Base-by-base conservation (phyloP, 2,329 filamentous ascomycete species). In the Hypoxylon sp. region DNA sequence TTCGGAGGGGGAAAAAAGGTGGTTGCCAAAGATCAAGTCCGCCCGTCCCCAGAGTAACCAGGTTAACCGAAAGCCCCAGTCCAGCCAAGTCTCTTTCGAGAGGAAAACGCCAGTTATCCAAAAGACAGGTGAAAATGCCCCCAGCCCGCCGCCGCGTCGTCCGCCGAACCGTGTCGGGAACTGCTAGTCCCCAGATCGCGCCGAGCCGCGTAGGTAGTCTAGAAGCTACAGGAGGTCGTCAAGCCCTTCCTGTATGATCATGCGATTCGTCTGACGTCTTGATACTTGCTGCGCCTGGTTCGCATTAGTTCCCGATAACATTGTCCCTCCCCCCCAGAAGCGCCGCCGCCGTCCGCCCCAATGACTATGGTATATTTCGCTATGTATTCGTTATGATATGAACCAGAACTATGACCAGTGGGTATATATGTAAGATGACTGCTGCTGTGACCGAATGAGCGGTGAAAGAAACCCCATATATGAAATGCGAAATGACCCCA, bases 351-450 rank as follows among this genome's bases (percentile, higher is more conserved):
- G 28, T 50, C 59, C 51, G 28, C 36, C 53, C 46, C 28, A 65
- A 64, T 55, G 62, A 63, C 56, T 55, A 49, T 63, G 68, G 59
- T 70, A 64, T 68, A 63, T 63, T 61, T 60, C 56, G 50, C 50
- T 51, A 43, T 65, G 63, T 65, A 68, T 59, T 63, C 51, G 50
- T 43, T 63, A 55, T 50, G 52, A 67, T 34, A 65, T 62, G 55
- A 69, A 60, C 52, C 57, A 38, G 51, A 60, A 65, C 60, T 60
- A 63, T 67, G 57, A 67, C 57, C 57, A 51, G 30, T 68, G 67
- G 67, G 68, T 68, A 70, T 70, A 68, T 63, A 59, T 63, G 56
- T 65, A 63, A 63, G 41, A 68, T 60, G 53, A 59, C 43, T 52
- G 19, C 50, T 36, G 34, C 38, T 21, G 28, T 19, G 41, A 60